A percentile compares a stretch with the other conserved stretches of the same genome.
Conservation (phyloP, 768 basidiomycete species). For the Paxillus ammoniavirescens region DNA sequence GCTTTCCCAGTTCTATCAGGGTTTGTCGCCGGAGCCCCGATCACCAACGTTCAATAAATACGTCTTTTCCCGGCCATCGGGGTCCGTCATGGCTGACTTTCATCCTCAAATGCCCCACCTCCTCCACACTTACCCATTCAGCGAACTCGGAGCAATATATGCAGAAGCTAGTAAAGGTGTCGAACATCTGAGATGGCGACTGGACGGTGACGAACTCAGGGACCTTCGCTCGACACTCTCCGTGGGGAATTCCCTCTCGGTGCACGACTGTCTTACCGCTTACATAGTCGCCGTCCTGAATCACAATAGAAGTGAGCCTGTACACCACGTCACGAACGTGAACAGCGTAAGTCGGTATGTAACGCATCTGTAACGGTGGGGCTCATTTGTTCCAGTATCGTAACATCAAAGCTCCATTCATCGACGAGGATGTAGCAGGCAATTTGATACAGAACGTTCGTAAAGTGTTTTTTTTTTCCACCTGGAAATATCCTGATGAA, state of each 20-base stretch:
- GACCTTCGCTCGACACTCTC: slow-evolving; percentile 14
- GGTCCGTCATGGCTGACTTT: slow-evolving; percentile 11
- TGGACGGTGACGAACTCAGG: slow-evolving; percentile 9
- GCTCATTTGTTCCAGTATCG: slow-evolving; percentile 17
- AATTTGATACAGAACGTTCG: slow-evolving; percentile 22
- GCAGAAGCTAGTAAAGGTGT: slow-evolving; percentile 7
- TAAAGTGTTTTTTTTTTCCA: neutral
- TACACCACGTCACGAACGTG: slow-evolving; percentile 25
- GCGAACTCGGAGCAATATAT: slow-evolving; percentile 19
- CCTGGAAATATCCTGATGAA: neutral
- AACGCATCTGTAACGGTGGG: neutral
- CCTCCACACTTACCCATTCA: slow-evolving; percentile 8
- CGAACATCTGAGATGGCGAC: slow-evolving; percentile 16
- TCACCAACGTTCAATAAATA: slow-evolving; percentile 27
- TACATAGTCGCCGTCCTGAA: slow-evolving; percentile 25
- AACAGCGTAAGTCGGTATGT: slow-evolving; percentile 22
- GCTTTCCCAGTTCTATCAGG: slow-evolving; percentile 32
- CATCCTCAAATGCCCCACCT: slow-evolving; percentile 26
- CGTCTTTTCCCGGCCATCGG: slow-evolving; percentile 16
- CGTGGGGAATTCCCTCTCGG: slow-evolving; percentile 9
- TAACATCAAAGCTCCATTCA: slow-evolving; percentile 13
- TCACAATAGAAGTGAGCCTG: slow-evolving; percentile 3
- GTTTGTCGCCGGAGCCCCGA: slow-evolving; percentile 2
- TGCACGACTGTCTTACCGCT: slow-evolving; percentile 32
- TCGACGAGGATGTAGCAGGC: slow-evolving; percentile 14